Base-by-base conservation (phyloP, 441 rosid species). In the Populus hybrid region DNA sequence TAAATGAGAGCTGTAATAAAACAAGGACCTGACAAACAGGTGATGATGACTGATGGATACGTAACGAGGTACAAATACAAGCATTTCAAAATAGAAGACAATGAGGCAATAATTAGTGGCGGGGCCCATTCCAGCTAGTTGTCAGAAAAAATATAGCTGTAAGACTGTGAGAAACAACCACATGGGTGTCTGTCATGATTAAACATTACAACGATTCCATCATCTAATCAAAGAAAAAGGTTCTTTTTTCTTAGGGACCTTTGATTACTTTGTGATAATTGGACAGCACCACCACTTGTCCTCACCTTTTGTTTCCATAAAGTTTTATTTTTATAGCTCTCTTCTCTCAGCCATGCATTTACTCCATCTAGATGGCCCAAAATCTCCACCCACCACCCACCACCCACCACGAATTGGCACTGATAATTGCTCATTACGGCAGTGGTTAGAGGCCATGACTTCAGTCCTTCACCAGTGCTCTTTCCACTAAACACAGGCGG, bases 81-180 rank as follows among this genome's bases (percentile, higher is more conserved):
- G 57, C 20, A 50, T 50, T 14, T 14, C 57, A 30, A 35, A 35
- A 7, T 1, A 35, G 38, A 35, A 35, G 8, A 35, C 38, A 35
- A 7, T 35, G 8, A 66, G 38, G 61, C 67, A 42, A 80, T 80
- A 46, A 76, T 71, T 78, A 75, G 76, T 7, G 75, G 67, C 8
- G 74, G 72, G 76, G 72, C 5, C 79, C 82, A 42, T 74, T 74
- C 82, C 83, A 82, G 82, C 86, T 80, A 82, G 71, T 65, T 78
- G 50, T 71, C 67, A 3, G 69, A n/a, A 32, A 65, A 70, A 50
- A 28, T 5, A n/a, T 20, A 10, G 63, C 10, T 1, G 46, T 30
- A 63, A 36, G 8, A 35, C 4, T 35, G 26, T 66, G 81, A 50
- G 80, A 72, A 77, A 64, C 71, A 61, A 28, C 14, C 42, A 32